Evolutionary conservation across 257 asterid species (phyloP), one percentile per base, ranked within the genome.

Genomic region (Solanum sitiens): DNA sequence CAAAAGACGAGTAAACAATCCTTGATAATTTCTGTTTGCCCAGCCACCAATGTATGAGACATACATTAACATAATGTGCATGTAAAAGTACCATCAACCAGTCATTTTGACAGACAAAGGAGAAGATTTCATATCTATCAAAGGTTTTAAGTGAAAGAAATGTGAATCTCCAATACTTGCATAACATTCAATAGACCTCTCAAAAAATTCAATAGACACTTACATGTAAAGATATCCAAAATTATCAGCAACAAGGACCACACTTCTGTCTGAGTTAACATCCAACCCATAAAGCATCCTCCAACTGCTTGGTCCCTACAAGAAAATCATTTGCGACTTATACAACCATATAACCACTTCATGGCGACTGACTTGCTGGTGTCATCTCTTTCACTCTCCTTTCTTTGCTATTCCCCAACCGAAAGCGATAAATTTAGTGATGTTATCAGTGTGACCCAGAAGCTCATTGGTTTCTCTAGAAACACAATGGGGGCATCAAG

Each of bases 221-320:
- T 84, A 96, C 99, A 90, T 92, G 84, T 97, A 92, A 21, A 97
- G 95, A 87, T 89, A 93, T 76, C 99, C 99, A 88, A 93, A 93
- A 91, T 95, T 95, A 95, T 97, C 99, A 2, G 98, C 97, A 86
- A 95, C 95, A 50, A 95, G 91, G 90, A 93, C 92, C 89, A 91
- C 79, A 87, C 94, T 93, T 94, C 89, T 95, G 53, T 97, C 98
- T 53, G 93, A 82, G 90, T 97, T 95, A 91, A 95, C 88, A 86
- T 95, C 99, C 98, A 97, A 90, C 65, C 99, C 99, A 70, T 95
- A 97, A 75, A 97, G 92, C 99, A 97, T 97, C 92, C 94, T 95
- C 99, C 99, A 97, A 25, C 86, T 89, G 91, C 88, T 95, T 88
- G 96, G 94, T 84, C 98, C 98, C 99, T 97, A 84, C 74, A 89